Evolutionary conservation across 257 asterid genomes (phyloP), one percentile per base, ranked within the genome.

Genomic region (Coffea eugenioides): DNA sequence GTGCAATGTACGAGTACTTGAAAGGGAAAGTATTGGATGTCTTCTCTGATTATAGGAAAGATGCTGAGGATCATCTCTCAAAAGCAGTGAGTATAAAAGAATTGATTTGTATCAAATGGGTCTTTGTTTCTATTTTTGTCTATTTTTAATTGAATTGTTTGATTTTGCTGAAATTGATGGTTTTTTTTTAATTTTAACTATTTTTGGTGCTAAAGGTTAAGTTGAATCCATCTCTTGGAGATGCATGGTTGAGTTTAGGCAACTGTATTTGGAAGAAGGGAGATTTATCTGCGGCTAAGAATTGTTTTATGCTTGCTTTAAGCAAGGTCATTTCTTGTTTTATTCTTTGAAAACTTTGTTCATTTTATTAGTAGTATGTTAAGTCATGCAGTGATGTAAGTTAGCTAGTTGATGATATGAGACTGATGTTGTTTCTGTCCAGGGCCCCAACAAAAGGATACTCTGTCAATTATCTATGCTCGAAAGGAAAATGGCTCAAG

Each of bases 241-340:
- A 88, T 89, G 99, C 99, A 81, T 95, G 98, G 97, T 87, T 91
- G 81, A 87, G 97, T 88, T 88, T 95, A 84, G 97, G 98, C 41
- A 91, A 91, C 86, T 92, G 97, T 91, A 92, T 95, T 79, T 95
- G 99, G 99, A 95, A 93, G 94, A 95, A 95, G 83, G 96, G 97
- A 25, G 97, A 95, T 85, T 85, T 93, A 71, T 82, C 87, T 56
- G 87, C 94, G 9, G 97, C 98, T 8, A 95, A 92, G 88, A 93
- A 93, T 85, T 93, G 98, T 84, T 87, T 87, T 69, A 91, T 87
- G 73, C 91, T 92, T 84, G 99, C 97, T 69, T 80, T 95, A 80
- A 90, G 92, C 88, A 95, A 95, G 98, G 98, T 95, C 74, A 36
- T 16, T 83, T 82, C 67, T 61, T 64, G 72, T 76, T 49, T 80